Conservation (phyloP, 306 rosid species). For the Lithocarpus polystachyus region DNA sequence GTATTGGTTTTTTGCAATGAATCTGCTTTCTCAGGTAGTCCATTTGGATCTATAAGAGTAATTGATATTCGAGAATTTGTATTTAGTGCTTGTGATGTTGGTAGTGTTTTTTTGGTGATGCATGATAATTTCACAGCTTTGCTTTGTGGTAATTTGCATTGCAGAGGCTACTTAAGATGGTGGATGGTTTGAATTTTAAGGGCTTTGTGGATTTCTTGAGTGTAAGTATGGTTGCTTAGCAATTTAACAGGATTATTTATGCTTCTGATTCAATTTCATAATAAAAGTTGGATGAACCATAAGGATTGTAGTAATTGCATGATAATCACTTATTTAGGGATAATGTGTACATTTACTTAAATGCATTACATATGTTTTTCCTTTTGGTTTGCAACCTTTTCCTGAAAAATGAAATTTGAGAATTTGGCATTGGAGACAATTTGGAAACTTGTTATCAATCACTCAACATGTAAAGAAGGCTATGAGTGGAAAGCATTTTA, state of each 20-base stretch:
- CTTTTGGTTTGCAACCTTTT: conserved; percentile 15
- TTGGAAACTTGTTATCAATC: background rate
- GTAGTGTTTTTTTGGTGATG: background rate
- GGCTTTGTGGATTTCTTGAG: conserved; percentile 90
- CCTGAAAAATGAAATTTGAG: background rate
- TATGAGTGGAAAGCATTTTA: background rate
- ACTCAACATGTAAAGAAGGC: background rate
- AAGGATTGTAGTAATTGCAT: background rate
- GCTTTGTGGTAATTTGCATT: conserved; percentile 34
- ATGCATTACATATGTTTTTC: background rate
- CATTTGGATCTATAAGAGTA: background rate
- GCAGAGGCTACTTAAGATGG: conserved; percentile 86
- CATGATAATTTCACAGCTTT: conserved; percentile 20
- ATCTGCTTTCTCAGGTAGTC: conserved; percentile 86
- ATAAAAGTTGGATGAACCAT: background rate
- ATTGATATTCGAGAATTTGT: background rate
- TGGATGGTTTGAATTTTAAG: conserved; percentile 81
- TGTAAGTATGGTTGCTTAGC: conserved; percentile 36
- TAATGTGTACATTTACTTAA: conserved; percentile 4
- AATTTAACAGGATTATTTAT: background rate
- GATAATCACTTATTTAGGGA: background rate
- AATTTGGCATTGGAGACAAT: conserved; percentile 1
- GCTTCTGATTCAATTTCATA: background rate
- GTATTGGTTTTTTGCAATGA: conserved; percentile 62
- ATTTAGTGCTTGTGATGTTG: background rate